These are phyloP conservation scores for Volutella citrinella DNA, from an alignment of 2,329 filamentous ascomycete species.

Conservation along the genomic window DNA sequence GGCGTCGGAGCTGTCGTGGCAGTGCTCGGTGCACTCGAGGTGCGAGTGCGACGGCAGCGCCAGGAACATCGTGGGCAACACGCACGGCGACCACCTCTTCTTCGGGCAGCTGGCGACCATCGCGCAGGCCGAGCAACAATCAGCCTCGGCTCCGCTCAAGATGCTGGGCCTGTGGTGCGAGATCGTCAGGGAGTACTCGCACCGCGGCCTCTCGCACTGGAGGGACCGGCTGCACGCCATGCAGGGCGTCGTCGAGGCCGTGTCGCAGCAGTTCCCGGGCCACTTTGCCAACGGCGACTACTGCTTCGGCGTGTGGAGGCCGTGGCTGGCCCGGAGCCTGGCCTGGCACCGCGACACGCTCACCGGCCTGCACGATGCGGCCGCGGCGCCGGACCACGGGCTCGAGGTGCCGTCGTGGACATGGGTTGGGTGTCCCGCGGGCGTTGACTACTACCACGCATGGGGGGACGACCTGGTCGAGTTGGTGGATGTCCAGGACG, in stretches of 20 bases:
- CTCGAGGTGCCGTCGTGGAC: conserved; percentile 1
- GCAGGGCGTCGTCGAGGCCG: conserved; percentile 1
- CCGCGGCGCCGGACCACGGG: not conserved
- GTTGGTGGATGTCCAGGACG: not conserved
- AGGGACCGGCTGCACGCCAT: not conserved
- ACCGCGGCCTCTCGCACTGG: not conserved
- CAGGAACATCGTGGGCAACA: not conserved
- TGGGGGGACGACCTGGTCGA: not conserved
- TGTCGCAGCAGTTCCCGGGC: not conserved
- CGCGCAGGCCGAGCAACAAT: not conserved
- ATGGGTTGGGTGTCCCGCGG: conserved; percentile 2
- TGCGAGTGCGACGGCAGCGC: not conserved
- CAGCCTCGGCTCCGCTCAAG: not conserved
- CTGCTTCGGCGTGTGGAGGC: conserved; percentile 1
- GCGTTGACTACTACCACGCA: not conserved
- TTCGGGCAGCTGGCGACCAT: conserved; percentile 1
- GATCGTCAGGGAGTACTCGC: not conserved
- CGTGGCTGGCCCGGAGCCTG: not conserved
- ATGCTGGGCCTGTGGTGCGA: conserved; percentile 2
- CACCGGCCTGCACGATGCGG: not conserved
- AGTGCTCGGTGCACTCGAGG: not conserved
- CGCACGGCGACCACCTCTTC: not conserved
- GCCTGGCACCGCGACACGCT: conserved; percentile 3
- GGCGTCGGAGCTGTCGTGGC: conserved; percentile 2
- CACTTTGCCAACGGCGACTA: not conserved